Evolutionary conservation across 306 rosid genomes (phyloP), one percentile per base, ranked within the genome.

Genomic region (Pterocarpus macrocarpus): DNA sequence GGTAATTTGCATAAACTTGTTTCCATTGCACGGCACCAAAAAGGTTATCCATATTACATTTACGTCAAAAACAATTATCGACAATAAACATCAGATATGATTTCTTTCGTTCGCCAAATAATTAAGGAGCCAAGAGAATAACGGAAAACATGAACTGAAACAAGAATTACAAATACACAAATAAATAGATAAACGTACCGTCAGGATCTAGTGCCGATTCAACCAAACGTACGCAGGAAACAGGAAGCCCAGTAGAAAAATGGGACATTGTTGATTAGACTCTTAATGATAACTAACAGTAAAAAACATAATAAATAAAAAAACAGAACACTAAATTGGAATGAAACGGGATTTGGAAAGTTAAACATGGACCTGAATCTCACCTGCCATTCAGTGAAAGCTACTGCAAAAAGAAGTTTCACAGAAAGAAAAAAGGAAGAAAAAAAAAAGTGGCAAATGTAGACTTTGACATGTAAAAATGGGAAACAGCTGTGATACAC

Each of bases 121-220:
- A 45, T 22, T 22, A 32, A 49, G 7, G 14, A 49, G 4, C 0
- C 1, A 50, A 13, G 41, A 33, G 38, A 35, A 34, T 39, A 57
- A 58, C 17, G 35, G 28, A 28, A 38, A 50, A 2, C 28, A 53
- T 14, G 7, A 9, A 17, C 8, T 11, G 1, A 38, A 16, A 64
- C 43, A 30, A 12, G 53, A 22, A 45, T 64, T 12, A 53, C 7
- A 22, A 30, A 39, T 71, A 22, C 10, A 45, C 7, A 49, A 57
- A 62, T 6, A 12, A 22, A 68, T 71, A 47, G 7, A 14, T 7
- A 16, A 5, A 84, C 90, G 4, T 92, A 94, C 98, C 98, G 53
- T 89, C 7, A 33, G 98, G 98, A 89, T 94, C 98, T 94, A 95
- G 76, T 73, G 89, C 32, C 71, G 76, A 69, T 69, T 28, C 66